Percentiles rank a stretch among this genome's conserved stretches.
Evolutionary conservation across 1,139 yeast genomes (phyloP).

Genomic region (Magnusiomyces sp.): DNA sequence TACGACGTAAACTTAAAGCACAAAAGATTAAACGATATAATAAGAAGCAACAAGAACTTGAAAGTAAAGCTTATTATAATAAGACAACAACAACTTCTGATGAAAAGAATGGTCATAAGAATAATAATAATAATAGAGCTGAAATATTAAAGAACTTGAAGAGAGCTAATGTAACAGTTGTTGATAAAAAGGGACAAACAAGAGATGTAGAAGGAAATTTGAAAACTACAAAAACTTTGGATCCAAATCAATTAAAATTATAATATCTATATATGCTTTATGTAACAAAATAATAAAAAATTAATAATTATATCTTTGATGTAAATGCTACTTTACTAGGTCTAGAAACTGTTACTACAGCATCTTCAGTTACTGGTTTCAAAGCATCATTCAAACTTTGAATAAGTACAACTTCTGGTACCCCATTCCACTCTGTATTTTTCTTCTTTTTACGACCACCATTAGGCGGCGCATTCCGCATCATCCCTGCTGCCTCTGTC

Average conservation of each 20-base stretch:
- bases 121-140: too few relatives aligned
- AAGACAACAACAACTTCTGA: too few relatives aligned
- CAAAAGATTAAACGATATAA: slow-evolving; percentile 54
- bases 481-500: not conserved
- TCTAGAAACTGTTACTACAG: not conserved
- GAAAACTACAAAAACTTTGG: slow-evolving; percentile 33
- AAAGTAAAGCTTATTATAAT: slow-evolving; percentile 26
- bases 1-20: slow-evolving; percentile 81
- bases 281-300: not conserved
- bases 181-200: slow-evolving; percentile 70
- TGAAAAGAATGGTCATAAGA: slow-evolving; percentile 48
- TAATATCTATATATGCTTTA: not conserved
- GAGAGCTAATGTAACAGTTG: slow-evolving; percentile 68
- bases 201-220: slow-evolving; percentile 65
- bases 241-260: not conserved
- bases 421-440: not conserved
- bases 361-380: slow-evolving; percentile 1
- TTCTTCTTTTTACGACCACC: not conserved
- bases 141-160: slow-evolving; percentile 66
- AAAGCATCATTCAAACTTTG: slow-evolving; percentile 2
- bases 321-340: slow-evolving; percentile 4
- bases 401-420: not conserved
- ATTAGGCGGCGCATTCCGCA: not conserved
- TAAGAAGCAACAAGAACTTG: slow-evolving; percentile 33
- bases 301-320: not conserved